Conservation (phyloP, 768 basidiomycete species). For the Termitomyces sp. region DNA sequence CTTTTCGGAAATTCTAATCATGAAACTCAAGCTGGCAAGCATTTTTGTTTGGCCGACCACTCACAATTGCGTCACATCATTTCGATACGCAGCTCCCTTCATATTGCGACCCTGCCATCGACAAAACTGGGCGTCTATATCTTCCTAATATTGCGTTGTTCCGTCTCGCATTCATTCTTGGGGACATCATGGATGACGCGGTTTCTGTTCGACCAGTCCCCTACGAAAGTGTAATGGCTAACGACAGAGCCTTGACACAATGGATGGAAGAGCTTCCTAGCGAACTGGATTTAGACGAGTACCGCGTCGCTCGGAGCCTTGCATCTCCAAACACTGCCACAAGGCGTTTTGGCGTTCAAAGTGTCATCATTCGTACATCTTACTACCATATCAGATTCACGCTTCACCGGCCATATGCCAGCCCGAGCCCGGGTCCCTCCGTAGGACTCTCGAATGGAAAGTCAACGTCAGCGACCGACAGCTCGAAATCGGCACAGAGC, state of each 20-base stretch:
- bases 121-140: slow-evolving; percentile 61
- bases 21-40: slow-evolving; percentile 66
- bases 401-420: slow-evolving; percentile 74
- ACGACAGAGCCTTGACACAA: slow-evolving; percentile 63
- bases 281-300: slow-evolving; percentile 76
- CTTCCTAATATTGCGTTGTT: slow-evolving; percentile 74
- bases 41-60: slow-evolving; percentile 80
- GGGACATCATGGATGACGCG: slow-evolving; percentile 83
- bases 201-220: slow-evolving; percentile 76
- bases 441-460: slow-evolving; percentile 15
- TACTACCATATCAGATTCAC: slow-evolving; percentile 84
- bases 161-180: slow-evolving; percentile 70
- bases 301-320: slow-evolving; percentile 64
- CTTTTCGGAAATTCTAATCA: slow-evolving; percentile 1
- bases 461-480: slow-evolving; percentile 28
- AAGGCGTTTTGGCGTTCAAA: slow-evolving; percentile 72
- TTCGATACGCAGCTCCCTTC: slow-evolving; percentile 79
- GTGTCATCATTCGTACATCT: slow-evolving; percentile 72
- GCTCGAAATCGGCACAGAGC: slow-evolving; percentile 47
- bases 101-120: slow-evolving; percentile 56
- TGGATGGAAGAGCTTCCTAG: slow-evolving; percentile 76
- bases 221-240: slow-evolving; percentile 66
- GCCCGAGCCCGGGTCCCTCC: slow-evolving; percentile 23
- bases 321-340: slow-evolving; percentile 54
- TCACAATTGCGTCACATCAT: slow-evolving; percentile 72